phyloP scores from a whole-genome alignment of 1,284 basidiomycete species.

The Pseudozyma sp. region DNA sequence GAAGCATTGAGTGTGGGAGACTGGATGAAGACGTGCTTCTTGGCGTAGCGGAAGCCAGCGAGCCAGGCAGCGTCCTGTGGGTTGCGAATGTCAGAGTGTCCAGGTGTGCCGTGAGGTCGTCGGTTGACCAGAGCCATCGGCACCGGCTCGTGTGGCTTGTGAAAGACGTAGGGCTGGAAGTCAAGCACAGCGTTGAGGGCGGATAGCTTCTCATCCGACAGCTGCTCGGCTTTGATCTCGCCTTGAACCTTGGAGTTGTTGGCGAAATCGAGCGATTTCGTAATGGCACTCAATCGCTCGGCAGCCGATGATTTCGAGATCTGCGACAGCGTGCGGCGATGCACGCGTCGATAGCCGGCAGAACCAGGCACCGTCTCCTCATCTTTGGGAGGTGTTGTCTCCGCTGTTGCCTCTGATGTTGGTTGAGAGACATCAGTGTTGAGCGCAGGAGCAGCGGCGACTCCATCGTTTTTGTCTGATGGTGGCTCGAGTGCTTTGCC shows the following conservation, averaged over 20 bases:
- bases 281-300: slow-evolving; percentile 59
- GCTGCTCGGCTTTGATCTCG: slow-evolving; percentile 56
- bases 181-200: slow-evolving; percentile 54
- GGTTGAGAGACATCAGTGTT: slow-evolving; percentile 12
- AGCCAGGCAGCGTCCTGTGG: slow-evolving; percentile 83
- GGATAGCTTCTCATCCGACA: slow-evolving; percentile 26
- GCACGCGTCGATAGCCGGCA: slow-evolving; percentile 52
- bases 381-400: slow-evolving; percentile 6
- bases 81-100: slow-evolving; percentile 74
- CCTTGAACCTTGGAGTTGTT: slow-evolving; percentile 67
- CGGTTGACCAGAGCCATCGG: slow-evolving; percentile 82
- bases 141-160: slow-evolving; percentile 71
- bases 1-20: slow-evolving; percentile 79
- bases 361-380: slow-evolving; percentile 51
- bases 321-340: slow-evolving; percentile 54
- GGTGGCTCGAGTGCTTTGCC: not conserved
- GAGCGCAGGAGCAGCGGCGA: slow-evolving; percentile 19
- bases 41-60: slow-evolving; percentile 77
- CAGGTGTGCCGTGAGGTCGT: slow-evolving; percentile 76
- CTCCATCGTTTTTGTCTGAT: not conserved
- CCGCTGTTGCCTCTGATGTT: slow-evolving; percentile 2
- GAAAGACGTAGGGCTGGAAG: slow-evolving; percentile 63
- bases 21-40: slow-evolving; percentile 77
- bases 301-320: slow-evolving; percentile 56
- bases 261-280: slow-evolving; percentile 65